phyloP scores from a whole-genome alignment of 331 rosid genomes.

The Malus hybrid region DNA sequence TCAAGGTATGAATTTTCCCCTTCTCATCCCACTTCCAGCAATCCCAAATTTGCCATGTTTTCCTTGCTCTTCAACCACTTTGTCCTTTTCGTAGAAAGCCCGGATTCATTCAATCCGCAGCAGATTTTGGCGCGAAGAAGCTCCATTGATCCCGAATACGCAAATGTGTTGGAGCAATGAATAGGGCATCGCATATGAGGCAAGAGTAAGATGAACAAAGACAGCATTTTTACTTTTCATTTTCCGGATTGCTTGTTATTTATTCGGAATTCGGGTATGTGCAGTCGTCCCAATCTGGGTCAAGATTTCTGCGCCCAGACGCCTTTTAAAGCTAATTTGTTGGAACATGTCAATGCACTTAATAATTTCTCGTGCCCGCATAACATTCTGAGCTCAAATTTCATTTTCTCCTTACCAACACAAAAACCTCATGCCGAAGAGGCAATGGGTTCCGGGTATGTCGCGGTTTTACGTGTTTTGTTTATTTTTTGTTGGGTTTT shows the following conservation, averaged over 20 bases:
- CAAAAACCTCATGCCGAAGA: conserved; percentile 46
- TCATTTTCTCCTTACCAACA: conserved; percentile 50
- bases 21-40: neutral
- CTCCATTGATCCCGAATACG: neutral
- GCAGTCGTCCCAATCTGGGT: conserved; percentile 30
- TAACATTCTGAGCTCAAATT: conserved; percentile 51
- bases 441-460: conserved; percentile 35
- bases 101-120: neutral
- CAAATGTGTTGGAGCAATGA: conserved; percentile 12
- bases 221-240: neutral
- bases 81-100: neutral
- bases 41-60: neutral
- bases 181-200: conserved; percentile 24
- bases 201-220: conserved; percentile 19
- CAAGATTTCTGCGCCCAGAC: conserved; percentile 16
- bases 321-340: conserved; percentile 52
- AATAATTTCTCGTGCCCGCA: conserved; percentile 52
- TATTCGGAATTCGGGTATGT: neutral
- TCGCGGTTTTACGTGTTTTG: no score
- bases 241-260: neutral
- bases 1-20: neutral
- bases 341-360: conserved; percentile 53
- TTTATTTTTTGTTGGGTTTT: no score
- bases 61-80: neutral
- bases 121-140: neutral